phyloP scores from a whole-genome alignment of 2,329 filamentous ascomycete genomes.

The Aspergillus quadrilineatus region DNA sequence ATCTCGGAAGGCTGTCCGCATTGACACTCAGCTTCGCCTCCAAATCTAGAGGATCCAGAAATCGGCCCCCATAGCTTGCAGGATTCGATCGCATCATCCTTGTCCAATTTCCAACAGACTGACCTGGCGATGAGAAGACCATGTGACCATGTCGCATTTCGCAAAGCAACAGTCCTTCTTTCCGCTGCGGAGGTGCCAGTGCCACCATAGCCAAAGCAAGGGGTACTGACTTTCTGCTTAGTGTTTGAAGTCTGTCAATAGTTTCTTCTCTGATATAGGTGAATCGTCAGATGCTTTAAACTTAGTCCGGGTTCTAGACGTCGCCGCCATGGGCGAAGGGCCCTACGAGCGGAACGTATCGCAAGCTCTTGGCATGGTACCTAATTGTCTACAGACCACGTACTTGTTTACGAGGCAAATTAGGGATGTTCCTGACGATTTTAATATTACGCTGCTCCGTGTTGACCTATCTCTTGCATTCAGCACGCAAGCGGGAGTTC shows the following conservation, averaged over 20 bases:
- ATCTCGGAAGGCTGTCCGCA: neutral
- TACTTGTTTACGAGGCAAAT: neutral
- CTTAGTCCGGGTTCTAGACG: neutral
- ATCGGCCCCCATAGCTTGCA: neutral
- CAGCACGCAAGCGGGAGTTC: too few species aligned
- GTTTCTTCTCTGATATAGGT: neutral
- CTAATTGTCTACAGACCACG: neutral
- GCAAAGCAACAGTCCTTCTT: neutral
- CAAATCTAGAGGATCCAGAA: neutral
- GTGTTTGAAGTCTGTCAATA: neutral
- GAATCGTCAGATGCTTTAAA: neutral
- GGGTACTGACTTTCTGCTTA: neutral
- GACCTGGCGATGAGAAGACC: neutral
- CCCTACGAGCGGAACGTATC: neutral
- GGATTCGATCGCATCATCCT: too few species aligned
- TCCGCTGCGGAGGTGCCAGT: neutral
- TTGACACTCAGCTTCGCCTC: neutral
- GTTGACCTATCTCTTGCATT: too few species aligned
- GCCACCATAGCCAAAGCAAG: neutral
- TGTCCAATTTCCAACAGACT: neutral
- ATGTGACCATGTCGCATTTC: neutral
- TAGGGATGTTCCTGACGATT: neutral
- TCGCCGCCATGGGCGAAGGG: neutral
- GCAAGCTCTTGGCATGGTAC: neutral
- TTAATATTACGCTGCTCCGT: too few species aligned